Evolutionary conservation across 192 early-diverging fungal species (phyloP), one percentile per base, ranked within the genome.

Genomic region (Pilaira anomala): DNA sequence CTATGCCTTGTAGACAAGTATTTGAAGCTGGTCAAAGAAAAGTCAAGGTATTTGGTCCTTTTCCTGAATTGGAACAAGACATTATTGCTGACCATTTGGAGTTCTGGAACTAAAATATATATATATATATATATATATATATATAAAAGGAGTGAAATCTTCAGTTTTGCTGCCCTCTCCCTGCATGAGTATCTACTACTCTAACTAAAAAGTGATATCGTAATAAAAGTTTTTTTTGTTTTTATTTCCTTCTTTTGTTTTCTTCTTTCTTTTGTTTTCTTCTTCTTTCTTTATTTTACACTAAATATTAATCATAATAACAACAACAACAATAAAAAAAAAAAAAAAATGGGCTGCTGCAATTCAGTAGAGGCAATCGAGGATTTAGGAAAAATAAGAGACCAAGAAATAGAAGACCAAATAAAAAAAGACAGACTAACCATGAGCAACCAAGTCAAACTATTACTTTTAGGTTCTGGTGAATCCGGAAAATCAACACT

Each of bases 401-500:
- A 93, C 66, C 90, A 96, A 50, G 92, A 91, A 60, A 98, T 97
- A 65, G 93, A 98, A 53, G 87, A 85, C 73, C 87, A 89, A 73
- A 76, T 98, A 59, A 87, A 83, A 66, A 81, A 81, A 51, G 96
- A 98, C 63, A 84, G 88, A 66, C 72, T 85, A 49, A 83, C 78
- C 48, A 75, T 91, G 79, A 76, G 85, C 26, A 94, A 96, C 67
- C 91, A 97, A 79, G 88, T 97, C 67, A 98, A 98, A 79, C 92
- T 98, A 87, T 80, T 98, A 21, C 78, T 98, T 56, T 84, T 98
- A 9, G 92, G 91, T 70, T 93, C 96, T 40, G 93, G 94, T 69
- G 96, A 98, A 77, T 94, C 93, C 9, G 96, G 96, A 51, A 98
- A 98, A 79, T 91, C 88, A 41, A 98, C 96, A n/a, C 91, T 98